These are phyloP conservation scores for Aegilops speltoides DNA, from an alignment of 176 grass and related monocot genomes.

Conservation along the genomic window DNA sequence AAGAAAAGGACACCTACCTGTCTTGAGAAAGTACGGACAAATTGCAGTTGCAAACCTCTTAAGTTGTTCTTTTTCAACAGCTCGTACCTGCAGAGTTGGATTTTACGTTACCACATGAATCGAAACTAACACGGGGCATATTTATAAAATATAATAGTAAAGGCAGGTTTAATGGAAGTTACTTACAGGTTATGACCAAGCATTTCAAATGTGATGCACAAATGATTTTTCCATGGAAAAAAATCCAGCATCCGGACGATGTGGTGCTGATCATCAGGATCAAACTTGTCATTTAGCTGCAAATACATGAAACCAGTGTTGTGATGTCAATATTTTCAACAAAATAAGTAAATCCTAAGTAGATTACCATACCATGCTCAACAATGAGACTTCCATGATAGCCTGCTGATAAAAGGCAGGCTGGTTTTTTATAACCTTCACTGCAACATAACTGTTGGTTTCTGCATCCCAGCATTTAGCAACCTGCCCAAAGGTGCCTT, in stretches of 20 bases:
- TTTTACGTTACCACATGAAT: slow-evolving; percentile 19
- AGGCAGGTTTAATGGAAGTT: slow-evolving; percentile 13
- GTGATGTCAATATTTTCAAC: background rate
- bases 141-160: background rate
- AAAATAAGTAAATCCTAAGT: background rate
- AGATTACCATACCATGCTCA: slow-evolving; percentile 70
- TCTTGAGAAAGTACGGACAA: slow-evolving; percentile 90
- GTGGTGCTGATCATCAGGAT: slow-evolving; percentile 93
- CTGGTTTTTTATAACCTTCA: slow-evolving; percentile 99
- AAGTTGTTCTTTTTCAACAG: slow-evolving; percentile 82
- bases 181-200: slow-evolving; percentile 96
- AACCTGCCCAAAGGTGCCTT: slow-evolving; percentile 99
- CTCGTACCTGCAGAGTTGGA: slow-evolving; percentile 67
- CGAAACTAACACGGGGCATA: background rate
- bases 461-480: slow-evolving; percentile 91
- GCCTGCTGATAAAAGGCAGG: slow-evolving; percentile 96
- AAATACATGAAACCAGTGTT: slow-evolving; percentile 31
- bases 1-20: slow-evolving; percentile 55
- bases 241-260: slow-evolving; percentile 97
- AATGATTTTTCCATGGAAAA: slow-evolving; percentile 85
- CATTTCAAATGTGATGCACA: slow-evolving; percentile 99
- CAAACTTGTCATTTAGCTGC: slow-evolving; percentile 89
- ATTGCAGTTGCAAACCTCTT: slow-evolving; percentile 87
- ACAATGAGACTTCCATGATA: slow-evolving; percentile 79
- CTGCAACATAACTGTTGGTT: slow-evolving; percentile 75